Conservation (phyloP, 1,284 basidiomycete species). For the Boletus semigastroideus region DNA sequence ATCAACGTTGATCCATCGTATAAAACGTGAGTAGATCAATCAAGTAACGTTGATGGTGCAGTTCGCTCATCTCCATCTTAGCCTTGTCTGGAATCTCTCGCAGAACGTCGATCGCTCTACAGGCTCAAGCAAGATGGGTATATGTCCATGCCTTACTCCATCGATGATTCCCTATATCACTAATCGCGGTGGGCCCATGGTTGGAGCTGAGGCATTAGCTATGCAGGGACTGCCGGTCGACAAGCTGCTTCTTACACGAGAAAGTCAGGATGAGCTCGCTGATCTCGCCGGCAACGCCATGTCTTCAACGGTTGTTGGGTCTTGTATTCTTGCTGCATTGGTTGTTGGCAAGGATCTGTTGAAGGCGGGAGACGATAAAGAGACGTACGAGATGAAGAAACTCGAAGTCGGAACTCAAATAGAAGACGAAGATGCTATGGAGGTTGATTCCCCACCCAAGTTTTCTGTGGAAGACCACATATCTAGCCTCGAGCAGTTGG, state of each 20-base stretch:
- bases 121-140: slow-evolving; percentile 77
- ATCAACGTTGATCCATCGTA: slow-evolving; percentile 81
- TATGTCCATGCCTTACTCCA: slow-evolving; percentile 91
- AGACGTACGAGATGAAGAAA: slow-evolving; percentile 64
- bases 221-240: slow-evolving; percentile 94
- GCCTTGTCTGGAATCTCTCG: slow-evolving; percentile 94
- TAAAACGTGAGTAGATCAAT: slow-evolving; percentile 65
- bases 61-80: slow-evolving; percentile 33
- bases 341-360: slow-evolving; percentile 65
- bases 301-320: slow-evolving; percentile 94
- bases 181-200: slow-evolving; percentile 94
- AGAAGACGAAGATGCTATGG: slow-evolving; percentile 43
- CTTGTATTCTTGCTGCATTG: slow-evolving; percentile 84
- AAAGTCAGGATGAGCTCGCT: slow-evolving; percentile 91
- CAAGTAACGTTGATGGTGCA: background rate
- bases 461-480: slow-evolving; percentile 50
- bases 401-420: slow-evolving; percentile 40
- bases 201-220: slow-evolving; percentile 88
- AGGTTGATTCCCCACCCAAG: slow-evolving; percentile 40
- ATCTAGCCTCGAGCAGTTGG: slow-evolving; percentile 68
- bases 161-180: slow-evolving; percentile 97
- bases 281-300: slow-evolving; percentile 97
- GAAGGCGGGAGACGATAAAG: slow-evolving; percentile 58
- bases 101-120: slow-evolving; percentile 94
- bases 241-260: slow-evolving; percentile 87